Base-by-base conservation (phyloP, 768 basidiomycete species). In the Tylopilus plumbeoviolaceoides region DNA sequence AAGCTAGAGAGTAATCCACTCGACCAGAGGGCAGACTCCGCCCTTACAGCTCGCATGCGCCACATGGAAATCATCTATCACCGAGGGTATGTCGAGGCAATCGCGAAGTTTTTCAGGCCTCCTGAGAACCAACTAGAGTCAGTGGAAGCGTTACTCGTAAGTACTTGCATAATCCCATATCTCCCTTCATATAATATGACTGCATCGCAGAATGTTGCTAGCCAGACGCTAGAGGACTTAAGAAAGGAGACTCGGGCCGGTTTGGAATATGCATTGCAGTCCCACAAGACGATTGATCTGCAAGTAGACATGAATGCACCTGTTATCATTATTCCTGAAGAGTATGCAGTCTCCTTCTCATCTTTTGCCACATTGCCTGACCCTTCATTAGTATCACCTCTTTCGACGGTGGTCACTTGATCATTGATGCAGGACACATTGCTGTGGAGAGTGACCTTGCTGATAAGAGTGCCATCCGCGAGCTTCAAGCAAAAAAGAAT, bases 31-130 rank as follows among this genome's bases (percentile, higher is more conserved):
- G 93, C 97, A 23, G 95, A 98, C 66, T 95, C 80, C 61, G 91
- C 89, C 1, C 74, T 99, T 48, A 89, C 88, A 12, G 81, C 95
- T 44, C 85, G 84, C 51, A 89, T 98, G 89, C 83, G 91, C 11
- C 89, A 95, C 62, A 89, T 95, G 85, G 95, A 98, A 70, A 87
- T 99, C 57, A 89, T 99, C 39, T 99, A 99, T 65, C 93, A 98
- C 65, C 83, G 77, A 63, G 92, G 91, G 23, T 98, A 95, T 66
- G 79, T 98, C 27, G 97, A 98, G 73, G 90, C 89, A 3, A 81
- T 98, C 20, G 87, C 87, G 62, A 81, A 78, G 56, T 99, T 98
- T 73, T 87, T 99, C 73, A 90, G 86, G 64, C 95, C 94, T 2
- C 95, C 97, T 2, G 85, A 85, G 40, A 95, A 89, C 68, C 95